Evolutionary conservation across 2,329 filamentous ascomycete genomes (phyloP), one percentile per base, ranked within the genome.

Genomic region (Ilyonectria sp.): DNA sequence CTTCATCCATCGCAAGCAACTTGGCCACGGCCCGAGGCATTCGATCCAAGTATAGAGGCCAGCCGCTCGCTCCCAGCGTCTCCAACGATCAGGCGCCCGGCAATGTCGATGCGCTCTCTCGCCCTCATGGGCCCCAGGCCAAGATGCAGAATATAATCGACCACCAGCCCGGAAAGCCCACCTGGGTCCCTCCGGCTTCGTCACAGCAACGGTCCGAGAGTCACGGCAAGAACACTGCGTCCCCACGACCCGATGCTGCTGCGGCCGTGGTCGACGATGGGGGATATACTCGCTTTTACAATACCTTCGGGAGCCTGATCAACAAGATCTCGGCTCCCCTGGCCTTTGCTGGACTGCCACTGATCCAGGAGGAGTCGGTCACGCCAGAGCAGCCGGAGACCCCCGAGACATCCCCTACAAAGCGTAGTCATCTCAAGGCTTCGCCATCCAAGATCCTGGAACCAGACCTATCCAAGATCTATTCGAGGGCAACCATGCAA

Each of bases 281-380:
- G 63, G 92, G 93, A 6, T 99, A 98, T 78, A 90, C 93, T 7
- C 90, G 91, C 60, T 99, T 98, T 82, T 99, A 98, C 82, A 95
- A 89, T 65, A 94, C 94, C 1, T 97, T 98, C 76, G 94, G 95
- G 62, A 94, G 89, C 60, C 89, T 98, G 54, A 93, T 98, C 77
- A 96, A 94, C 68, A 93, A 92, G 74, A 89, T 98, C 13, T 97
- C 95, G 0, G 94, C 95, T 0, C 95, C 95, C 1, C 85, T 99
- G 33, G 95, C 95, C 4, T 99, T 98, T 82, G 94, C 96, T 5
- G 95, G 95, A 1, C 87, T 99, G 9, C 96, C 96, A 0, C 86
- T 99, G 6, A 88, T 90, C 31, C 76, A 85, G 19, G 85, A 89
- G 63, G 87, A 88, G 67, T 76, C 82, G 1, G 68, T 72, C 1